phyloP scores from a whole-genome alignment of 2,329 filamentous ascomycete species.

The Colletotrichum siamense region DNA sequence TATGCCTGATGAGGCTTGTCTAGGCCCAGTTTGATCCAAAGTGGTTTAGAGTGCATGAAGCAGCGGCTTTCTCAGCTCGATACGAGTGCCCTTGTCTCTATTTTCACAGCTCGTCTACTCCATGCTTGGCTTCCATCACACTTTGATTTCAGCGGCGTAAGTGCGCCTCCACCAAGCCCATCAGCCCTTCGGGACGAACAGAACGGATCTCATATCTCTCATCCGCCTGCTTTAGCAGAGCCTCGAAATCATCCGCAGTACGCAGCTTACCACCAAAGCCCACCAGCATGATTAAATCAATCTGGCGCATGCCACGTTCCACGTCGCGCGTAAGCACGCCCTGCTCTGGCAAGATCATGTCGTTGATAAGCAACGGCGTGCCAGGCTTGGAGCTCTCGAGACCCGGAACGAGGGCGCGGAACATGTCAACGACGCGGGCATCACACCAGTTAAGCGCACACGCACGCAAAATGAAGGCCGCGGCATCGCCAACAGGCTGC shows the following conservation, averaged over 20 bases:
- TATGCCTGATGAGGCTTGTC: background rate
- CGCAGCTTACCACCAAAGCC: slow-evolving; percentile 28
- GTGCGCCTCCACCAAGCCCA: background rate
- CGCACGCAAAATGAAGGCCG: slow-evolving; percentile 29
- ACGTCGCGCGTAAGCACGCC: background rate
- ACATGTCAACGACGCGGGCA: slow-evolving; percentile 27
- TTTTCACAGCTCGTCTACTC: background rate
- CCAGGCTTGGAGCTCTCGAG: slow-evolving; percentile 23
- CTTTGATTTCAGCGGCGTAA: background rate
- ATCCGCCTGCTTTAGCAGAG: background rate
- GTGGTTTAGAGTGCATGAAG: background rate
- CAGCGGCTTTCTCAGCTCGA: background rate
- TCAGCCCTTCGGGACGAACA: background rate
- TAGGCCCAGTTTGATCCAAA: background rate
- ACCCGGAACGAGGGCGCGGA: slow-evolving; percentile 27
- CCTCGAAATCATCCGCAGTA: slow-evolving; percentile 24
- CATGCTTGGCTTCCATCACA: background rate
- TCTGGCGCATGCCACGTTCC: slow-evolving; percentile 26
- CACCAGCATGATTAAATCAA: slow-evolving; percentile 31
- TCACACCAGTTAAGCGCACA: slow-evolving; percentile 29
- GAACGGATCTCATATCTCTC: background rate
- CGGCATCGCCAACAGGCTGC: slow-evolving; percentile 24
- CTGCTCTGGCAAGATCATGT: slow-evolving; percentile 24
- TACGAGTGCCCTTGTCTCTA: background rate
- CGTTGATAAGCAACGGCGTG: slow-evolving; percentile 29